phyloP scores from a whole-genome alignment of 2,329 filamentous ascomycete genomes.

The Xylariaceae sp. region DNA sequence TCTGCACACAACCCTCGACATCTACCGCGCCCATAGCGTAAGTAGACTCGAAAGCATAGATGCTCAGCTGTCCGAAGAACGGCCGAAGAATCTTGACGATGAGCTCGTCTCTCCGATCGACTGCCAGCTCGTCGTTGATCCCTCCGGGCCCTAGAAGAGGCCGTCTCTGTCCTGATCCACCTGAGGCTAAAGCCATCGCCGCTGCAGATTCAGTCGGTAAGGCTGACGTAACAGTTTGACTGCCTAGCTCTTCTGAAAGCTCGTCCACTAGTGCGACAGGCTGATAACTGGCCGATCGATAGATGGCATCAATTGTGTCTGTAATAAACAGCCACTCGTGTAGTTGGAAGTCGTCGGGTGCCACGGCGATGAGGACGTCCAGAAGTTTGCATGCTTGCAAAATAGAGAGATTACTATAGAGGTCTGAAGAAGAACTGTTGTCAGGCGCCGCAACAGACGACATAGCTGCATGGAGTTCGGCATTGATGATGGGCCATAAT shows the following conservation, averaged over 20 bases:
- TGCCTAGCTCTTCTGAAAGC: conserved; percentile 71
- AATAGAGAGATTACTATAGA: conserved; percentile 72
- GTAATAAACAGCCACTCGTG: conserved; percentile 97
- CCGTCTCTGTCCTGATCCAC: conserved; percentile 37
- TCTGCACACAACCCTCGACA: conserved; percentile 59
- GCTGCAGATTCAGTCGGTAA: conserved; percentile 34
- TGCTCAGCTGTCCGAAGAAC: conserved; percentile 89
- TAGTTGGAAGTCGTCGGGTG: conserved; percentile 96
- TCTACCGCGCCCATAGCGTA: conserved; percentile 79
- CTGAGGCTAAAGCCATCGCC: conserved; percentile 17
- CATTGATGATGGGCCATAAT: conserved; percentile 87
- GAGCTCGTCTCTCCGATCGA: conserved; percentile 65
- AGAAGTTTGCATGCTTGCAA: conserved; percentile 93
- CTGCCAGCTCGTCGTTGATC: conserved; percentile 52
- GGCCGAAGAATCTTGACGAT: conserved; percentile 77
- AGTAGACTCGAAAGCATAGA: conserved; percentile 87
- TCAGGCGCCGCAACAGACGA: conserved; percentile 69
- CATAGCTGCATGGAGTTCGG: conserved; percentile 78
- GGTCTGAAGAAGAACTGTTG: conserved; percentile 62
- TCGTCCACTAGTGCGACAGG: conserved; percentile 80
- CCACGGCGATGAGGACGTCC: conserved; percentile 79
- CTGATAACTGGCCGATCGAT: conserved; percentile 68
- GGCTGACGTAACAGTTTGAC: conserved; percentile 33
- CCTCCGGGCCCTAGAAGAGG: conserved; percentile 52
- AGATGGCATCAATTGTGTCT: conserved; percentile 94